Evolutionary conservation across 768 basidiomycete species (phyloP).

Genomic region (Lentinus tigrinus): DNA sequence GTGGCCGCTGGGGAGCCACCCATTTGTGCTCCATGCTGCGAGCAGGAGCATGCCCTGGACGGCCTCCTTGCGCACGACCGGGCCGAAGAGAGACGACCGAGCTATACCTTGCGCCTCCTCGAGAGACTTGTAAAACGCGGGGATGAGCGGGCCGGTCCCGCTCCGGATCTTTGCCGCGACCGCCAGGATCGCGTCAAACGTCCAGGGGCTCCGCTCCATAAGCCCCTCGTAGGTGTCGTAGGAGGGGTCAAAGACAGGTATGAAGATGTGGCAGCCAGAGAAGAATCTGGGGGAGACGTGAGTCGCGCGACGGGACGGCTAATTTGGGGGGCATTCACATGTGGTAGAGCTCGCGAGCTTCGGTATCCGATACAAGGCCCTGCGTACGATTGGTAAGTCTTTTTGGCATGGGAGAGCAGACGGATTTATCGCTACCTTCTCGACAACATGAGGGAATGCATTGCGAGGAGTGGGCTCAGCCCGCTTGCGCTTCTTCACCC

Average conservation of each 20-base stretch:
- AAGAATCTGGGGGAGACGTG: constrained; percentile 53
- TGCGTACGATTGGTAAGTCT: constrained; percentile 30
- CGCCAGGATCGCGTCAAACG: constrained; percentile 90
- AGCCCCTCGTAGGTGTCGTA: constrained; percentile 94
- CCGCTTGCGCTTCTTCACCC: constrained; percentile 82
- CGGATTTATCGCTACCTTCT: constrained; percentile 58
- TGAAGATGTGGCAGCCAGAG: constrained; percentile 94
- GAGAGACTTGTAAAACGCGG: constrained; percentile 86
- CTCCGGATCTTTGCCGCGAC: constrained; percentile 91
- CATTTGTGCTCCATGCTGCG: constrained; percentile 92
- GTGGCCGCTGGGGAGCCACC: constrained; percentile 93
- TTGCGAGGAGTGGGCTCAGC: constrained; percentile 82
- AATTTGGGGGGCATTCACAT: constrained; percentile 45
- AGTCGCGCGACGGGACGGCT: background rate
- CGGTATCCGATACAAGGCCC: constrained; percentile 82
- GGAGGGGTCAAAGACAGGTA: constrained; percentile 88
- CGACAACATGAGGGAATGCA: constrained; percentile 86
- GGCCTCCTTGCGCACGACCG: constrained; percentile 91
- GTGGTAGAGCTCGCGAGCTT: constrained; percentile 89
- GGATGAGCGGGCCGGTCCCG: constrained; percentile 80
- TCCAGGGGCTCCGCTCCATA: constrained; percentile 93
- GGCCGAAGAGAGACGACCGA: constrained; percentile 88
- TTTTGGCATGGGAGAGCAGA: background rate
- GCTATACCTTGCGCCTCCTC: constrained; percentile 97
- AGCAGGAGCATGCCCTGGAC: constrained; percentile 92